These are phyloP conservation scores for Ehretia macrophylla DNA, from an alignment of 257 asterid species.

Conservation along the genomic window DNA sequence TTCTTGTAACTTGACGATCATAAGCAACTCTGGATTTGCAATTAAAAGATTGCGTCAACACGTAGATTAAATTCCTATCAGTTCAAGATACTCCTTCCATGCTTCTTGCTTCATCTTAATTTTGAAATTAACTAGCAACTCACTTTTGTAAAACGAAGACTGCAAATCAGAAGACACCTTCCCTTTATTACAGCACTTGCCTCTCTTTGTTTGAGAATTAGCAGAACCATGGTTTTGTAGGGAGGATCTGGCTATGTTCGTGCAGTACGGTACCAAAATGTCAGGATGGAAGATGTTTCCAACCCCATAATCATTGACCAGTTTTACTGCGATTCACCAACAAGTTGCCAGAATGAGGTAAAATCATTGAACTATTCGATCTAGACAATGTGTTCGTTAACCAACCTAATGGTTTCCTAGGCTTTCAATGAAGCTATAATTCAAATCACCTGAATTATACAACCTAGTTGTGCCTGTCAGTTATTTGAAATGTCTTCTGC, in stretches of 20 bases:
- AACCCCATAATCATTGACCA: constrained; percentile 92
- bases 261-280: constrained; percentile 56
- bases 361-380: neutral
- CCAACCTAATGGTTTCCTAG: neutral
- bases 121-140: too few species aligned
- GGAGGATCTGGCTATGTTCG: constrained; percentile 89
- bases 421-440: neutral
- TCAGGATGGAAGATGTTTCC: constrained; percentile 72
- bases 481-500: constrained; percentile 1
- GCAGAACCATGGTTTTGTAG: constrained; percentile 30
- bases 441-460: too few species aligned
- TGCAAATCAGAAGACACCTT: too few species aligned
- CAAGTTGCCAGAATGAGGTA: constrained; percentile 75
- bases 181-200: neutral
- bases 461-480: too few species aligned
- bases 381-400: neutral
- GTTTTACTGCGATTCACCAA: constrained; percentile 88
- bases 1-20: too few species aligned
- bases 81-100: too few species aligned
- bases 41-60: too few species aligned
- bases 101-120: too few species aligned
- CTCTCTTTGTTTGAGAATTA: constrained; percentile 7
- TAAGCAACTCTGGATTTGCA: too few species aligned
- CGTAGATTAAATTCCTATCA: too few species aligned
- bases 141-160: too few species aligned